These are phyloP conservation scores for Casuarina glauca DNA, from an alignment of 306 rosid species.

Conservation along the genomic window DNA sequence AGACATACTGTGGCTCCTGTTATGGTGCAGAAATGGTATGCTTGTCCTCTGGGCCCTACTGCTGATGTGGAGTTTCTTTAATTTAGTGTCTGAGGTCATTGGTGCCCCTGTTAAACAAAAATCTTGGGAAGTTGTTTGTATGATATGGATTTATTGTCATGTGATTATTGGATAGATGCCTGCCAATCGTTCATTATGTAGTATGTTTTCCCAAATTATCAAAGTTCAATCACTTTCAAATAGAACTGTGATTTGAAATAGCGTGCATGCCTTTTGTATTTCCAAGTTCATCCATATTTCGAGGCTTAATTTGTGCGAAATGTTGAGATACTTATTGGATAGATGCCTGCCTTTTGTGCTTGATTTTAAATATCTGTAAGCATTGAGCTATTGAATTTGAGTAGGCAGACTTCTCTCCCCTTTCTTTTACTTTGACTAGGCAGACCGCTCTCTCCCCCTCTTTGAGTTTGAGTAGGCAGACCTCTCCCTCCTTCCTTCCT, in stretches of 20 bases:
- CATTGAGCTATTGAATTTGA: too few species aligned
- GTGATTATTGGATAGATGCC: background rate
- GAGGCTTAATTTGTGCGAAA: background rate
- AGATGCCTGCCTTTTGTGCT: background rate
- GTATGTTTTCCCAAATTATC: background rate
- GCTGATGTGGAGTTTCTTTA: background rate
- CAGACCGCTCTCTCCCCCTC: too few species aligned
- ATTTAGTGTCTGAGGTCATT: background rate
- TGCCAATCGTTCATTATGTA: background rate
- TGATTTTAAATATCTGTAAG: background rate
- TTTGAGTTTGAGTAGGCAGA: background rate
- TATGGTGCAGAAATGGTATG: slow-evolving; percentile 91
- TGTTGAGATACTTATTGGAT: background rate
- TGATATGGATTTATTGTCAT: slow-evolving; percentile 1
- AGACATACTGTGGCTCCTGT: slow-evolving; percentile 98
- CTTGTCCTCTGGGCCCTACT: slow-evolving; percentile 11
- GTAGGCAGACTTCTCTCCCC: too few species aligned
- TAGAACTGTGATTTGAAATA: background rate
- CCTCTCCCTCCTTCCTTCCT: background rate
- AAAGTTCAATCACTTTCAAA: background rate
- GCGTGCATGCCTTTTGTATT: background rate
- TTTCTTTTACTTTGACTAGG: too few species aligned
- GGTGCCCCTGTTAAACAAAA: slow-evolving; percentile 12
- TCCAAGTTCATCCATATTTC: background rate
- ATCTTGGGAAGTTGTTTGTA: slow-evolving; percentile 3